A percentile compares a stretch with the other conserved stretches of the same genome.
Evolutionary conservation across 176 grass and related monocot species (phyloP).

Genomic region (Aegilops tauschii): DNA sequence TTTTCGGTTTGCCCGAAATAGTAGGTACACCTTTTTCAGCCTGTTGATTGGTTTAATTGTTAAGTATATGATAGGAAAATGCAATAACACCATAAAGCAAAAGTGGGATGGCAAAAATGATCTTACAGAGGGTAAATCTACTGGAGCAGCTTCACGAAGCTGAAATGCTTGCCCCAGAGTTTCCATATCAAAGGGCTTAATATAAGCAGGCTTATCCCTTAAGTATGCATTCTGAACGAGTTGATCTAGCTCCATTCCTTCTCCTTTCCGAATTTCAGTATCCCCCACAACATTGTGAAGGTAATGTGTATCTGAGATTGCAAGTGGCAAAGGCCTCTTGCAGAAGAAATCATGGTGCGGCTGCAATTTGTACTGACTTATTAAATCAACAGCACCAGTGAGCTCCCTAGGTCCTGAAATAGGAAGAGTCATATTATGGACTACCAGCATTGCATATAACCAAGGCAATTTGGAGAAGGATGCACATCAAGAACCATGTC

Average conservation of each 20-base stretch:
- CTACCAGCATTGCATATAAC: background rate
- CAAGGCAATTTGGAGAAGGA: background rate
- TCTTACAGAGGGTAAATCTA: constrained; percentile 93
- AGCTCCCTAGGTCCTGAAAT: constrained; percentile 85
- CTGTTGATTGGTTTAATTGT: constrained; percentile 31
- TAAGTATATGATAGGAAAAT: constrained; percentile 16
- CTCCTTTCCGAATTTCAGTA: constrained; percentile 92
- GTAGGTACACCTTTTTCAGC: constrained; percentile 83
- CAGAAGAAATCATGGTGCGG: constrained; percentile 96
- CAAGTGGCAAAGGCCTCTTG: constrained; percentile 69
- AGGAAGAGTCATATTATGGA: background rate
- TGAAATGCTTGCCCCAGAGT: constrained; percentile 83
- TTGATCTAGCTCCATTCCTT: constrained; percentile 97
- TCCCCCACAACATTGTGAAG: constrained; percentile 89
- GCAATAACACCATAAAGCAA: background rate
- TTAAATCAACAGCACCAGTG: constrained; percentile 87
- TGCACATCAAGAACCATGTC: background rate
- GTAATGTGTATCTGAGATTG: constrained; percentile 95
- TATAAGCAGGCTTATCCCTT: constrained; percentile 65
- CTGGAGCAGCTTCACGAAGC: constrained; percentile 74
- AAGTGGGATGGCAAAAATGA: constrained; percentile 19
- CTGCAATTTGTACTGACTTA: constrained; percentile 79
- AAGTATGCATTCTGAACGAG: constrained; percentile 72
- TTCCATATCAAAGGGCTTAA: constrained; percentile 77
- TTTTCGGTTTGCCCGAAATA: constrained; percentile 74